A percentile compares a stretch with the other conserved stretches of the same genome.
Conservation (phyloP, 306 rosid genomes). For the Comarum palustre region DNA sequence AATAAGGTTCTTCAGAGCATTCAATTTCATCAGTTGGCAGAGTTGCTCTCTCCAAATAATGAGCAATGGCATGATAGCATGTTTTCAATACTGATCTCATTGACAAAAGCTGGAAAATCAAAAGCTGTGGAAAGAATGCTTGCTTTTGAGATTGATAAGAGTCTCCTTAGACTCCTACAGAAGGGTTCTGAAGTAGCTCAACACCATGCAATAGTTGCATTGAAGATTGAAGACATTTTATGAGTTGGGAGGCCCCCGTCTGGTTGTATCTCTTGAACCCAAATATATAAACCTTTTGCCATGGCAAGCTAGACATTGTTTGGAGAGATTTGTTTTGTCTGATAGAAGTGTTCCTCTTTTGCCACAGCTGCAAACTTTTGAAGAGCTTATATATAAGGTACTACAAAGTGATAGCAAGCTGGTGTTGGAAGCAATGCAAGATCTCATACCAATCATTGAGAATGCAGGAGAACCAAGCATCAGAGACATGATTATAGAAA, state of each 20-base stretch:
- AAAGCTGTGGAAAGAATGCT: constrained; percentile 30
- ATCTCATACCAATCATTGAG: constrained; percentile 31
- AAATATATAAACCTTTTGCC: constrained; percentile 28
- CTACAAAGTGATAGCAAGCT: constrained; percentile 15
- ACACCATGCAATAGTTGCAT: constrained; percentile 26
- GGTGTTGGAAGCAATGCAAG: constrained; percentile 29
- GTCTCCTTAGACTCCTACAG: constrained; percentile 27
- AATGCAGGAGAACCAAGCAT: constrained; percentile 24
- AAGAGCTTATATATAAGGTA: constrained; percentile 22
- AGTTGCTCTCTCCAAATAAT: constrained; percentile 27
- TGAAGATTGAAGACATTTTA: constrained; percentile 33
- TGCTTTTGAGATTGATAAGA: constrained; percentile 28
- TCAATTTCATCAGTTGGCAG: constrained; percentile 22
- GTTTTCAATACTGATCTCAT: constrained; percentile 27
- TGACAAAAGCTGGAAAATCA: constrained; percentile 30
- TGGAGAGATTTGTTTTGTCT: constrained; percentile 20
- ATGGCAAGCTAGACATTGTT: constrained; percentile 30
- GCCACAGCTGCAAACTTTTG: constrained; percentile 24
- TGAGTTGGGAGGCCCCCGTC: constrained; percentile 26
- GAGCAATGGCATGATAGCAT: constrained; percentile 35
- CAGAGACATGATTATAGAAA: constrained; percentile 27
- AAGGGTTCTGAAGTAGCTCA: constrained; percentile 33
- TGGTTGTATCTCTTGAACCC: constrained; percentile 16
- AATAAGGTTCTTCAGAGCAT: constrained; percentile 29
- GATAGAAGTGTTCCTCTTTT: constrained; percentile 18